Evolutionary conservation across 2,329 filamentous ascomycete genomes (phyloP), one percentile per base, ranked within the genome.

Genomic region (Fusarium kyushuense): DNA sequence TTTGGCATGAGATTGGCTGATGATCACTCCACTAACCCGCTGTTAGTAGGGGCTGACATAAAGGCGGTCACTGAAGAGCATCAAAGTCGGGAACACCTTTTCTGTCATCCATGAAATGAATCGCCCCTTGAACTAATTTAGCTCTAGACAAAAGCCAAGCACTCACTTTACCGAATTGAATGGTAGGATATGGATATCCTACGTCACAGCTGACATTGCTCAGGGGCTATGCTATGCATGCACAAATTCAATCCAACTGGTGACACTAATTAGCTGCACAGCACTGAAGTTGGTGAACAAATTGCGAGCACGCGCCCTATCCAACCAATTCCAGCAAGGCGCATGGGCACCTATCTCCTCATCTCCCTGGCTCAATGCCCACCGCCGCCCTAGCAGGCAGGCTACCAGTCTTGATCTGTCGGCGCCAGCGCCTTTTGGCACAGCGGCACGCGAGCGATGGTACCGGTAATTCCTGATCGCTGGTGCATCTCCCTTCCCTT

Each of bases 201-300:
- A 64, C 61, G 61, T 65, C 61, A 64, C 40, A 53, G 41, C 33
- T 63, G 19, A 53, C 42, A 40, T 51, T 51, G 23, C 47, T 51
- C 47, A 51, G 47, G 47, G 47, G 47, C 47, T 51, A 51, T 51
- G 47, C 13, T 38, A 51, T 51, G 47, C 47, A 19, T 51, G 33
- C 33, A 51, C 47, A 51, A 45, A 16, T 14, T 6, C 30, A 32
- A 14, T n/a, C n/a, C n/a, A n/a, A n/a, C n/a, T n/a, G n/a, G n/a
- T n/a, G n/a, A n/a, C n/a, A n/a, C n/a, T n/a, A n/a, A n/a, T n/a
- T n/a, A n/a, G n/a, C 32, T 33, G 45, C 32, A 52, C 25, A 38
- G 56, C 35, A 23, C 56, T 38, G 6, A 11, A 12, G 21, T 9
- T 14, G 33, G 33, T 40, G 47, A 32, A 51, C 47, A 51, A 51